These are phyloP conservation scores for Leucogyrophana mollusca DNA, from an alignment of 768 basidiomycete genomes.

Conservation along the genomic window DNA sequence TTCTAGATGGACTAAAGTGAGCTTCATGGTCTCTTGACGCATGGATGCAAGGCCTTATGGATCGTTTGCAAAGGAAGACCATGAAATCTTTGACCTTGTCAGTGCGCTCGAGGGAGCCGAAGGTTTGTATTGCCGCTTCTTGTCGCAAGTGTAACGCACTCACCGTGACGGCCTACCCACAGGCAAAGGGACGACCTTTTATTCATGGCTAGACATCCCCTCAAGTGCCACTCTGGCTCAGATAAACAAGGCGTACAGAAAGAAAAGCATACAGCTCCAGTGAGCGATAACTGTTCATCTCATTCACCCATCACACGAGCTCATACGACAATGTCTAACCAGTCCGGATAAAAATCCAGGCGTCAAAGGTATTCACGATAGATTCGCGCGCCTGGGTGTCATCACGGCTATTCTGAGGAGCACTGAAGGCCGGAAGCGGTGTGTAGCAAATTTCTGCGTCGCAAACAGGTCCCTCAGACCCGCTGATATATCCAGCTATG, in stretches of 20 bases:
- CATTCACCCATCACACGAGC: constrained; percentile 7
- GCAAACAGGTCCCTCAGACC: background rate
- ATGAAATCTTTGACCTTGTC: constrained; percentile 96
- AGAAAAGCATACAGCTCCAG: constrained; percentile 89
- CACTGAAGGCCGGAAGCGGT: constrained; percentile 74
- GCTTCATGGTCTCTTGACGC: constrained; percentile 3
- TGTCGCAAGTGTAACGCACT: background rate
- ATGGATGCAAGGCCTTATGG: constrained; percentile 3
- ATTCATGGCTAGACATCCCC: constrained; percentile 87
- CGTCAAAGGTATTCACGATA: constrained; percentile 77
- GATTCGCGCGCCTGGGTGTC: constrained; percentile 90
- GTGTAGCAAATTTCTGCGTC: constrained; percentile 24
- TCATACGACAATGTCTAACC: constrained; percentile 1
- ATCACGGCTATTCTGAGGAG: constrained; percentile 80
- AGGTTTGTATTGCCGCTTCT: constrained; percentile 51
- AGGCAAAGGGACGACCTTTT: constrained; percentile 93
- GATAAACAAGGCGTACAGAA: constrained; percentile 89
- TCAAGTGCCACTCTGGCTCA: constrained; percentile 70
- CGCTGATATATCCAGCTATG: constrained; percentile 52
- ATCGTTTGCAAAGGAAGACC: constrained; percentile 63
- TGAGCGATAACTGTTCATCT: constrained; percentile 38
- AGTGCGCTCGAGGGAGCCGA: constrained; percentile 76
- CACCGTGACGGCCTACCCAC: constrained; percentile 6
- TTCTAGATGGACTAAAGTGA: constrained; percentile 73
- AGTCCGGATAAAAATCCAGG: constrained; percentile 97